phyloP scores from a whole-genome alignment of 805 yeast genomes.

The Nematodospora valgi region DNA sequence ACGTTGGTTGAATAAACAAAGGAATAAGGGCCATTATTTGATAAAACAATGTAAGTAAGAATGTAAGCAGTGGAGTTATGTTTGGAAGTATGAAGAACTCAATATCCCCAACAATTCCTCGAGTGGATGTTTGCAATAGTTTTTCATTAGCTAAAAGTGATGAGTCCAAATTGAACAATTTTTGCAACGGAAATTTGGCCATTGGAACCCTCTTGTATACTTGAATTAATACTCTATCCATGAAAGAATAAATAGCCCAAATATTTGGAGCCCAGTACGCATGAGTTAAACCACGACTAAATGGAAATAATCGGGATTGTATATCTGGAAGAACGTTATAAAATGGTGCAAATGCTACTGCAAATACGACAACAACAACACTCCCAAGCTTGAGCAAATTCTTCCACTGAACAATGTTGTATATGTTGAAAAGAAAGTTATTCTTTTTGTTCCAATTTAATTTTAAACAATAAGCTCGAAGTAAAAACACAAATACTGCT shows the following conservation, averaged over 20 bases:
- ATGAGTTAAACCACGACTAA: slow-evolving; percentile 91
- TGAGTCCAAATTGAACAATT: slow-evolving; percentile 45
- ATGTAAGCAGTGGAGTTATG: slow-evolving; percentile 74
- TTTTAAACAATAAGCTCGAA: slow-evolving; percentile 70
- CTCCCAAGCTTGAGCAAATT: slow-evolving; percentile 60
- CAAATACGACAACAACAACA: slow-evolving; percentile 59
- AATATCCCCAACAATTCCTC: slow-evolving; percentile 92
- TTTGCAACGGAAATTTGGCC: slow-evolving; percentile 24
- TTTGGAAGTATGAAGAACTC: slow-evolving; percentile 77
- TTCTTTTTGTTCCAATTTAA: slow-evolving; percentile 23
- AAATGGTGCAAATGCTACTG: slow-evolving; percentile 78
- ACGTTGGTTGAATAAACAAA: slow-evolving; percentile 63
- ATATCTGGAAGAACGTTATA: slow-evolving; percentile 62
- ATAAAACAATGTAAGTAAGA: slow-evolving; percentile 76
- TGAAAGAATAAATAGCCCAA: slow-evolving; percentile 91
- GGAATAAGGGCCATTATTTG: slow-evolving; percentile 79
- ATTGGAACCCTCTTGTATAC: slow-evolving; percentile 35
- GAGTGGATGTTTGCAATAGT: slow-evolving; percentile 46
- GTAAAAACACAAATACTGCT: slow-evolving; percentile 77
- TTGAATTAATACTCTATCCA: slow-evolving; percentile 66
- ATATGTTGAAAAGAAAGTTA: slow-evolving; percentile 20
- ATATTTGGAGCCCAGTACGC: slow-evolving; percentile 99
- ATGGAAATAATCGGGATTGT: slow-evolving; percentile 77
- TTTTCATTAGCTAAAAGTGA: slow-evolving; percentile 30
- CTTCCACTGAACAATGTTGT: slow-evolving; percentile 48